A percentile compares a stretch with the other conserved stretches of the same genome.
Evolutionary conservation across 768 basidiomycete genomes (phyloP).

Genomic region (Lactifluus subvellereus): DNA sequence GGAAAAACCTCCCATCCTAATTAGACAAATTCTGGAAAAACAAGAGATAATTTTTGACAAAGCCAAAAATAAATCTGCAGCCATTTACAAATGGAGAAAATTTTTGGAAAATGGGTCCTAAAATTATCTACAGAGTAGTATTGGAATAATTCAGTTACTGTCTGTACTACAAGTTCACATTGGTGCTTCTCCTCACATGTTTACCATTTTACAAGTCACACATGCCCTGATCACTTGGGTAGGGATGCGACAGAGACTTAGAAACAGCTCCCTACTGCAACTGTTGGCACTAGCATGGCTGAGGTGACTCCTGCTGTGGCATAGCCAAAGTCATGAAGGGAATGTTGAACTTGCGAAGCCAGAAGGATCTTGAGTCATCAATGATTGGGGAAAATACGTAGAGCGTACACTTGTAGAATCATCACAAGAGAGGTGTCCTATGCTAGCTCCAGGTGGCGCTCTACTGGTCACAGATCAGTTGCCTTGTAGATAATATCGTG

Average conservation of each 20-base stretch:
- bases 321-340: background rate
- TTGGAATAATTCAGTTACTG: no score
- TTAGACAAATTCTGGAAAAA: no score
- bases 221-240: constrained; percentile 27
- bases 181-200: constrained; percentile 59
- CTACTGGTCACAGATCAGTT: constrained; percentile 45
- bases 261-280: background rate
- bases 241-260: constrained; percentile 19
- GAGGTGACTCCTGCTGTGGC: background rate
- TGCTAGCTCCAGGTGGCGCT: constrained; percentile 80
- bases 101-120: no score
- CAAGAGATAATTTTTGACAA: no score
- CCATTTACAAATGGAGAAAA: no score
- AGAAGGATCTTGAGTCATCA: background rate
- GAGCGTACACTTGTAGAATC: background rate
- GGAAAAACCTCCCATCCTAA: no score
- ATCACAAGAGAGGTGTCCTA: constrained; percentile 28
- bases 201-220: constrained; percentile 66
- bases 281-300: background rate
- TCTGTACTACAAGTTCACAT: constrained; percentile 61
- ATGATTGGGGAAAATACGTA: background rate
- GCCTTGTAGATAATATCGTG: background rate
- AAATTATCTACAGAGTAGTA: no score
- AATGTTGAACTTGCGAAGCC: background rate
- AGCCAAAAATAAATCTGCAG: no score